phyloP scores from a whole-genome alignment of 2,329 filamentous ascomycete genomes.

The Aureobasidium sp. region DNA sequence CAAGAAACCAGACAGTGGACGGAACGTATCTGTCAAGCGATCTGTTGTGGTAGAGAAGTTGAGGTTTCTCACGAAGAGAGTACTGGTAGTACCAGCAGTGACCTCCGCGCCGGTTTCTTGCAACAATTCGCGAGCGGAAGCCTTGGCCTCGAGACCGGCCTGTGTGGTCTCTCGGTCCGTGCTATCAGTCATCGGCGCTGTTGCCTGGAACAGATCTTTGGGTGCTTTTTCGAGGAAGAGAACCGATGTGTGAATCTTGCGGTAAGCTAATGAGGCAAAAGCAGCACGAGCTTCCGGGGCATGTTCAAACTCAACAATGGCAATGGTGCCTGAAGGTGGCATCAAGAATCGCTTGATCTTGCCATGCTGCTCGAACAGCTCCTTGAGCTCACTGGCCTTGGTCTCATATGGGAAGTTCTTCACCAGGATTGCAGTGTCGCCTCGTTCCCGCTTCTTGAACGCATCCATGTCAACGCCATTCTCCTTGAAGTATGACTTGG shows the following conservation, averaged over 20 bases:
- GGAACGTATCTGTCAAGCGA: slow-evolving; percentile 67
- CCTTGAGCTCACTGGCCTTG: slow-evolving; percentile 65
- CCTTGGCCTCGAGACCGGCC: slow-evolving; percentile 39
- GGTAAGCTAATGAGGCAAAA: slow-evolving; percentile 77
- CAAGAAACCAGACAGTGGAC: slow-evolving; percentile 75
- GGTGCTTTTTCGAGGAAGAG: slow-evolving; percentile 92
- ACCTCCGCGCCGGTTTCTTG: slow-evolving; percentile 41
- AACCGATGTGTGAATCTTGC: slow-evolving; percentile 81
- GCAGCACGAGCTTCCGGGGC: slow-evolving; percentile 72
- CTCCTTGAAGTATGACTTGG: slow-evolving; percentile 78
- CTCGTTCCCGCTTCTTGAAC: slow-evolving; percentile 76
- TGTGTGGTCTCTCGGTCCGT: slow-evolving; percentile 25
- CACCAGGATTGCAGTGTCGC: slow-evolving; percentile 78
- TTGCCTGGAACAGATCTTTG: slow-evolving; percentile 59
- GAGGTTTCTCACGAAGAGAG: slow-evolving; percentile 86
- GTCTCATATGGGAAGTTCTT: slow-evolving; percentile 92
- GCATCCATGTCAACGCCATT: slow-evolving; percentile 88
- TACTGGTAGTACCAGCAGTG: slow-evolving; percentile 48
- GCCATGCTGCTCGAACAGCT: slow-evolving; percentile 78
- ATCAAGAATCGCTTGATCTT: slow-evolving; percentile 75
- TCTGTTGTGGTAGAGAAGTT: slow-evolving; percentile 82
- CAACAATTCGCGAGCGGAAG: slow-evolving; percentile 61
- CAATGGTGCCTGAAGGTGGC: slow-evolving; percentile 86
- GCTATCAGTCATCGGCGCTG: slow-evolving; percentile 20
- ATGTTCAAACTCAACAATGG: slow-evolving; percentile 80